Conservation (phyloP, 2,329 filamentous ascomycete species). For the Fusarium lyarnte region DNA sequence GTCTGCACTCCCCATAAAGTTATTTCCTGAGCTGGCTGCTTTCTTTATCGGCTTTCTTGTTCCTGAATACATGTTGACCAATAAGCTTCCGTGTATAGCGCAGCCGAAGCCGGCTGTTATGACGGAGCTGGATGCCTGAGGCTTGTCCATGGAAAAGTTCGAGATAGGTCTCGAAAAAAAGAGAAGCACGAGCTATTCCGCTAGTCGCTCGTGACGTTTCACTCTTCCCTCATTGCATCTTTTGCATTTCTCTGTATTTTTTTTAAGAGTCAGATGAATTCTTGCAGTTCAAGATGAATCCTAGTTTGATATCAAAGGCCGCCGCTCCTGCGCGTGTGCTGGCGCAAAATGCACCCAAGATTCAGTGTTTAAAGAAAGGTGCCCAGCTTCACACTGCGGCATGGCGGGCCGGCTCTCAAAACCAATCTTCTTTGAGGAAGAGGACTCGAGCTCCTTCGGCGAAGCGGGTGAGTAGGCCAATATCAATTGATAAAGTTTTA, state of each 20-base stretch:
- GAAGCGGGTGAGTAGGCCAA: slow-evolving; percentile 43
- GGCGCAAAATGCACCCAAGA: slow-evolving; percentile 54
- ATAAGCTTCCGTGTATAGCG: slow-evolving; percentile 23
- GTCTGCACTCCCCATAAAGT: neutral
- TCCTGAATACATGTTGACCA: slow-evolving; percentile 18
- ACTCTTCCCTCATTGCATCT: slow-evolving; percentile 14
- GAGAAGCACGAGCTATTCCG: slow-evolving; percentile 26
- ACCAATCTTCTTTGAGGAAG: slow-evolving; percentile 33
- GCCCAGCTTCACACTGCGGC: slow-evolving; percentile 49
- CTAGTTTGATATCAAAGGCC: slow-evolving; percentile 58
- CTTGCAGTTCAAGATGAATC: slow-evolving; percentile 55
- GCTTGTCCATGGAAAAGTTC: slow-evolving; percentile 42
- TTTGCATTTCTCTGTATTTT: slow-evolving; percentile 16
- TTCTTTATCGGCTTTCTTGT: slow-evolving; percentile 24
- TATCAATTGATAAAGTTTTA: slow-evolving; percentile 3
- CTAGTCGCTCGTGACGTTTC: slow-evolving; percentile 21
- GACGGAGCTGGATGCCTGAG: slow-evolving; percentile 46
- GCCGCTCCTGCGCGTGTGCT: slow-evolving; percentile 58
- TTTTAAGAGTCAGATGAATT: slow-evolving; percentile 43
- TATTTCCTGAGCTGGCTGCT: slow-evolving; percentile 17
- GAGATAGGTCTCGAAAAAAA: slow-evolving; percentile 44
- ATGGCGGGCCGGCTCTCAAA: slow-evolving; percentile 29
- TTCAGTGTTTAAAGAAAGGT: slow-evolving; percentile 54
- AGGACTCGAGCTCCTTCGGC: slow-evolving; percentile 28
- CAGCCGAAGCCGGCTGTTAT: slow-evolving; percentile 42